Percentiles rank a stretch among this genome's conserved stretches.
Conservation (phyloP, 768 basidiomycete species). For the Pleurotus cornucopiae region DNA sequence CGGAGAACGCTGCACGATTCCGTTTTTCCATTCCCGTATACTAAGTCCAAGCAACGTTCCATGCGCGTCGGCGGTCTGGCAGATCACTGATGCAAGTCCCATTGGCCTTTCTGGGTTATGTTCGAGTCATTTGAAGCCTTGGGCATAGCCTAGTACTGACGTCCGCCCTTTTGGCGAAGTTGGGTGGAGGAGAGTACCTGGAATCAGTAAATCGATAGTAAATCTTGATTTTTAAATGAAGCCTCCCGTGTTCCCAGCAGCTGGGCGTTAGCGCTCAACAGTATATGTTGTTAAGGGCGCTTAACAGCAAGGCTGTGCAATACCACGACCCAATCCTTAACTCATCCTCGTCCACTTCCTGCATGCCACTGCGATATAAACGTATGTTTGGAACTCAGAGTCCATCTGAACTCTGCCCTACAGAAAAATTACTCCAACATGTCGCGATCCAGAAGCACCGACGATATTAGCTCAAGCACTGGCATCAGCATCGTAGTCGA, state of each 20-base stretch:
- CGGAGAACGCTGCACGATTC: too few species aligned
- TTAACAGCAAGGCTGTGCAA: not conserved
- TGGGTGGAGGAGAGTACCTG: not conserved
- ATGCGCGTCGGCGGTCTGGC: too few species aligned
- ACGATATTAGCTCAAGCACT: not conserved
- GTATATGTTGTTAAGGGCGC: not conserved
- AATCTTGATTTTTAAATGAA: not conserved
- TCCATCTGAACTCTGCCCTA: not conserved
- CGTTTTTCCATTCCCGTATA: too few species aligned
- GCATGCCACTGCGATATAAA: not conserved
- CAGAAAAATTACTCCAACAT: not conserved
- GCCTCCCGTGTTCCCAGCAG: not conserved
- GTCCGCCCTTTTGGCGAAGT: not conserved
- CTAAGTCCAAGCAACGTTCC: too few species aligned
- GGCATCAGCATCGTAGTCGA: conserved; percentile 9
- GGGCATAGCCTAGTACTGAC: not conserved
- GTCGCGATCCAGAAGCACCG: not conserved
- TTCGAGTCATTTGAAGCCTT: not conserved
- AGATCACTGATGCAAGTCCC: too few species aligned
- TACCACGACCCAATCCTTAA: not conserved
- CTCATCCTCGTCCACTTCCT: not conserved
- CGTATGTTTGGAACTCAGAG: not conserved
- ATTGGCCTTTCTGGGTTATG: not conserved
- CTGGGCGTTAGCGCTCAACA: not conserved
- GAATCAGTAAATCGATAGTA: not conserved